Evolutionary conservation across 1,284 basidiomycete species (phyloP).

Genomic region (Cutaneotrichosporon sp.): DNA sequence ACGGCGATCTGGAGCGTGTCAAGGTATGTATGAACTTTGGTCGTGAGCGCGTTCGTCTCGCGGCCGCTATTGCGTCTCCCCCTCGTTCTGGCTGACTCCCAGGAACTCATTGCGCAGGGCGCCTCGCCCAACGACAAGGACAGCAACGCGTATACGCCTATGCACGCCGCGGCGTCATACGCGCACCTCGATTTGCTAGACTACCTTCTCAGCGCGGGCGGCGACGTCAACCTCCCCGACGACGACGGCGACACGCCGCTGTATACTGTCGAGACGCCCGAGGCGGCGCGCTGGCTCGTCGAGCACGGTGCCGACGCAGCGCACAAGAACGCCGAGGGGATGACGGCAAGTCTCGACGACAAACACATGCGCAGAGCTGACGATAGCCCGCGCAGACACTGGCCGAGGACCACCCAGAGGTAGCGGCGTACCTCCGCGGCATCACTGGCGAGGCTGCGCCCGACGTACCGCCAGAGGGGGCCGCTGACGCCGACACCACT

Average conservation of each 20-base stretch:
- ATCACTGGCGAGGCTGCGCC: slow-evolving; percentile 41
- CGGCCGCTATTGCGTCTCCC: not conserved
- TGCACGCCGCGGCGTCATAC: slow-evolving; percentile 95
- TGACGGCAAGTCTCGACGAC: slow-evolving; percentile 58
- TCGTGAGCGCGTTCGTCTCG: too few species aligned
- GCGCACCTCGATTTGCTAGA: slow-evolving; percentile 68
- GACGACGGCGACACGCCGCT: slow-evolving; percentile 85
- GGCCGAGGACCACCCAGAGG: slow-evolving; percentile 70
- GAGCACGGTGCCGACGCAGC: slow-evolving; percentile 69
- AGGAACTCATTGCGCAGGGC: slow-evolving; percentile 55
- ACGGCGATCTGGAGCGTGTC: slow-evolving; percentile 64
- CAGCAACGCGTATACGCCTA: slow-evolving; percentile 75
- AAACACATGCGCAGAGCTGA: slow-evolving; percentile 2
- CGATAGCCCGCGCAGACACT: slow-evolving; percentile 67
- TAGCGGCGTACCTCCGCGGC: slow-evolving; percentile 63
- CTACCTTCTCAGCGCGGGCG: slow-evolving; percentile 73
- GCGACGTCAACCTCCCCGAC: slow-evolving; percentile 79
- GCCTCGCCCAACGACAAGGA: slow-evolving; percentile 71
- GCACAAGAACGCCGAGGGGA: slow-evolving; percentile 62
- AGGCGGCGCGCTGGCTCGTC: slow-evolving; percentile 71
- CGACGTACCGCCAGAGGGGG: slow-evolving; percentile 1
- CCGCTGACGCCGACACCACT: not conserved
- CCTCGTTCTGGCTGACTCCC: not conserved
- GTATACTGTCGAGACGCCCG: slow-evolving; percentile 73
- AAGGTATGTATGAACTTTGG: slow-evolving; percentile 27